Evolutionary conservation across 2,329 filamentous ascomycete species (phyloP).

Genomic region (Phyllosticta capitalensis): DNA sequence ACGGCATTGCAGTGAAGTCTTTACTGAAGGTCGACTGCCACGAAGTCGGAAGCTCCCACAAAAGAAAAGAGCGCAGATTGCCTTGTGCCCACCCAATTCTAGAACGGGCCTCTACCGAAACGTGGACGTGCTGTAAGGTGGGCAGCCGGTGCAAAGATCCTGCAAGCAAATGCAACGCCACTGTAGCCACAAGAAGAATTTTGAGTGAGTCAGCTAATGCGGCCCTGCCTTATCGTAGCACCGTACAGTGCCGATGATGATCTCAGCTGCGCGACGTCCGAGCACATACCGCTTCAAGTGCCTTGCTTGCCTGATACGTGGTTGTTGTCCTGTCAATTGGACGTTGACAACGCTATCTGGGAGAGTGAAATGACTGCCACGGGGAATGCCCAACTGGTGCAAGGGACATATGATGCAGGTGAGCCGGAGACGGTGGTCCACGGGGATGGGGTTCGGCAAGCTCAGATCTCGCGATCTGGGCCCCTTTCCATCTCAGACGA

Average conservation of each 20-base stretch:
- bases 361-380: too few species aligned
- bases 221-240: neutral
- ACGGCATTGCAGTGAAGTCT: neutral
- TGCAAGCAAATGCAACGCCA: slow-evolving; percentile 5
- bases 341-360: neutral
- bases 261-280: neutral
- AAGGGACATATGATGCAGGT: neutral
- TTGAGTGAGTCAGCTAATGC: neutral
- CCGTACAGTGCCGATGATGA: neutral
- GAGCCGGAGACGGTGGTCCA: neutral
- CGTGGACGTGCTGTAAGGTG: neutral
- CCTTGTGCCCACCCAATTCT: neutral
- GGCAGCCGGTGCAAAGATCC: slow-evolving; percentile 5
- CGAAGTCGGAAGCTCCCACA: neutral
- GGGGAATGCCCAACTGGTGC: neutral
- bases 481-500: neutral
- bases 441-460: too few species aligned
- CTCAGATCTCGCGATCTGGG: neutral
- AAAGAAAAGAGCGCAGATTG: neutral
- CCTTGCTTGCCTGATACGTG: neutral
- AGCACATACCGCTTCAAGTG: neutral
- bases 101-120: neutral
- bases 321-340: neutral
- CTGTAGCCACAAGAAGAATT: neutral
- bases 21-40: neutral